Evolutionary conservation across 306 rosid species (phyloP), one percentile per base, ranked within the genome.

Genomic region (Canavalia gladiata): DNA sequence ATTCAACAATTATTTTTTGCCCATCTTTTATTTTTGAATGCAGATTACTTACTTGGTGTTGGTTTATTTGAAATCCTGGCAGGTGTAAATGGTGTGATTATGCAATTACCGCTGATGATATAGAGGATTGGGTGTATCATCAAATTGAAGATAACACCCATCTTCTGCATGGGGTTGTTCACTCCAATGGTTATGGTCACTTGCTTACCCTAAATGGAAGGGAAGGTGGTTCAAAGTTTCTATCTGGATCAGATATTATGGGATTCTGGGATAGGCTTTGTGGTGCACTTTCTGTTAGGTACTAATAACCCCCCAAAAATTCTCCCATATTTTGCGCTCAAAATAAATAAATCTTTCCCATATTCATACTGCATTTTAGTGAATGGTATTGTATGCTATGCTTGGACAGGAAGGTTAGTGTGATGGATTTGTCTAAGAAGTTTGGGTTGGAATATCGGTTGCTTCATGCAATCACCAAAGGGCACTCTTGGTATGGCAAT

Each of bases 361-460:
- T 4, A 28, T 9, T 37, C 41, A 37, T 37, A 0, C n/a, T 57
- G 29, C 8, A 6, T n/a, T 68, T 67, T 37, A 60, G 8, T 62
- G 5, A 66, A 25, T 13, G n/a, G 1, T 65, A 63, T 43, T 73
- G 31, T 54, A 35, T 51, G 11, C 1, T 54, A 7, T 68, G 7
- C 11, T 60, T 84, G 45, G 57, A 7, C 87, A 92, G 93, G 87
- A 89, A 87, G 81, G 91, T 92, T 35, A 92, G 91, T 35, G 94
- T 92, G 82, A 92, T 90, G 94, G 97, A 92, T 84, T 85, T 89
- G 67, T 90, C 97, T 0, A 90, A 92, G 80, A 92, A 92, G 68
- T 85, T 86, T 69, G 91, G 93, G 12, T 50, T 86, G 74, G 97
- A 92, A 50, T 89, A 87, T 79, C 87, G 94, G 12, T 37, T 92